These are phyloP conservation scores for Ganoderma multipileum DNA, from an alignment of 1,284 basidiomycete genomes.

Conservation along the genomic window DNA sequence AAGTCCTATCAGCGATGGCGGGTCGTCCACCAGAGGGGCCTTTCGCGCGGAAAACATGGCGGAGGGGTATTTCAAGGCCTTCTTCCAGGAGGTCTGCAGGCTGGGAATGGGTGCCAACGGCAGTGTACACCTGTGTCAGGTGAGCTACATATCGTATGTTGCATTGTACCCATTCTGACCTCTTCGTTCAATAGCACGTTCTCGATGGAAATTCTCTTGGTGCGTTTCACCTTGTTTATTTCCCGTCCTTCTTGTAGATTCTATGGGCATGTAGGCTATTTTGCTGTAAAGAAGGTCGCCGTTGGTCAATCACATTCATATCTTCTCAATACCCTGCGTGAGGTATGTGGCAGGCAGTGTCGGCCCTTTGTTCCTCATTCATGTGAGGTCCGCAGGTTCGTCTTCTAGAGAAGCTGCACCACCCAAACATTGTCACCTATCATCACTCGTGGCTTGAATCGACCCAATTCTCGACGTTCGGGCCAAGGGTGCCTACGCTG, in stretches of 20 bases:
- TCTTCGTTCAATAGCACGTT: slow-evolving; percentile 61
- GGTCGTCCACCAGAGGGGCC: slow-evolving; percentile 22
- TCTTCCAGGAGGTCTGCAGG: slow-evolving; percentile 87
- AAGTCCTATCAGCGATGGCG: slow-evolving; percentile 45
- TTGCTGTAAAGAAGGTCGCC: slow-evolving; percentile 96
- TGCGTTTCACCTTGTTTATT: slow-evolving; percentile 33
- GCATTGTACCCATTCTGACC: background rate
- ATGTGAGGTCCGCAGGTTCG: slow-evolving; percentile 58
- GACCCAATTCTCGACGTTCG: slow-evolving; percentile 84
- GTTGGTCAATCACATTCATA: slow-evolving; percentile 90
- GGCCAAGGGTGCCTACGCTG: slow-evolving; percentile 82
- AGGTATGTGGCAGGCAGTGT: slow-evolving; percentile 51
- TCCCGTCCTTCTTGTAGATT: slow-evolving; percentile 14
- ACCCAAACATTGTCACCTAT: slow-evolving; percentile 93
- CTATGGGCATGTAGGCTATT: slow-evolving; percentile 58
- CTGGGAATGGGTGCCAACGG: slow-evolving; percentile 95
- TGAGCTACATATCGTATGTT: slow-evolving; percentile 40
- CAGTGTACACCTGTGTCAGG: slow-evolving; percentile 86
- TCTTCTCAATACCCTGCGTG: slow-evolving; percentile 80
- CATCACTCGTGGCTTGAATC: slow-evolving; percentile 95
- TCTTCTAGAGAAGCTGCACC: slow-evolving; percentile 84
- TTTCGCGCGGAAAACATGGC: slow-evolving; percentile 77
- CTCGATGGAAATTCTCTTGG: slow-evolving; percentile 82
- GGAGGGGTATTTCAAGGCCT: slow-evolving; percentile 84
- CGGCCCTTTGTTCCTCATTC: background rate